These are phyloP conservation scores for Coniochaeta hoffmannii DNA, from an alignment of 2,329 filamentous ascomycete species.

Conservation along the genomic window DNA sequence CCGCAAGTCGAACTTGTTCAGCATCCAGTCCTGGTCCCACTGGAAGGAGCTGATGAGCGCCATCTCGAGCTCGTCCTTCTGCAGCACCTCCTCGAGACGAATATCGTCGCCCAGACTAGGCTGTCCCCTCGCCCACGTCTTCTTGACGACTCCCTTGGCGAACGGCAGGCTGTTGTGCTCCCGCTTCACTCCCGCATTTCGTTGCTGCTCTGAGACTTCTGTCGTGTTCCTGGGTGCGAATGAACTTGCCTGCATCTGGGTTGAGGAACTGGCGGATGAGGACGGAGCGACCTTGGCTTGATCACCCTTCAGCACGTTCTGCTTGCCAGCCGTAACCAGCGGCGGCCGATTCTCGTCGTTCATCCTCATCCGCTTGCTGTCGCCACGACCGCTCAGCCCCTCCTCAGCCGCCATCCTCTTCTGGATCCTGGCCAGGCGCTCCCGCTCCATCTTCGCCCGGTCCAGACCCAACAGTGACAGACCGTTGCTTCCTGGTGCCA, in stretches of 20 bases:
- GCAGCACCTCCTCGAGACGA: constrained; percentile 79
- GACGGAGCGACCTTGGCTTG: neutral
- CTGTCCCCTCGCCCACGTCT: constrained; percentile 66
- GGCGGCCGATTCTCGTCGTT: neutral
- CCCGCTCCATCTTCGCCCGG: constrained; percentile 77
- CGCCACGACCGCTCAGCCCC: neutral
- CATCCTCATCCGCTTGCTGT: neutral
- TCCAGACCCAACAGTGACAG: constrained; percentile 51
- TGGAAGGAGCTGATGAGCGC: constrained; percentile 83
- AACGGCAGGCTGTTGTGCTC: constrained; percentile 27
- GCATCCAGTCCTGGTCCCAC: constrained; percentile 75
- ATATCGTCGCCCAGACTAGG: constrained; percentile 63
- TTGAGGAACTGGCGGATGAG: neutral
- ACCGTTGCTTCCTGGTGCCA: constrained; percentile 6
- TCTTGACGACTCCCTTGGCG: constrained; percentile 62
- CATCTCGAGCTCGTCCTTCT: constrained; percentile 62
- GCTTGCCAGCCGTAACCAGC: neutral
- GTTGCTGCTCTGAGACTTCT: neutral
- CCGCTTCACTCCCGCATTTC: neutral
- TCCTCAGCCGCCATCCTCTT: constrained; percentile 36
- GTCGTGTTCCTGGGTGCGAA: neutral
- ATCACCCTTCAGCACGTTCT: neutral
- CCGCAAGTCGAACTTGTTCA: constrained; percentile 58
- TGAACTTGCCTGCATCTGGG: neutral
- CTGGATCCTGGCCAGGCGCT: constrained; percentile 63